Conservation (phyloP, 2,329 filamentous ascomycete species). For the Bipolaris sorokiniana region DNA sequence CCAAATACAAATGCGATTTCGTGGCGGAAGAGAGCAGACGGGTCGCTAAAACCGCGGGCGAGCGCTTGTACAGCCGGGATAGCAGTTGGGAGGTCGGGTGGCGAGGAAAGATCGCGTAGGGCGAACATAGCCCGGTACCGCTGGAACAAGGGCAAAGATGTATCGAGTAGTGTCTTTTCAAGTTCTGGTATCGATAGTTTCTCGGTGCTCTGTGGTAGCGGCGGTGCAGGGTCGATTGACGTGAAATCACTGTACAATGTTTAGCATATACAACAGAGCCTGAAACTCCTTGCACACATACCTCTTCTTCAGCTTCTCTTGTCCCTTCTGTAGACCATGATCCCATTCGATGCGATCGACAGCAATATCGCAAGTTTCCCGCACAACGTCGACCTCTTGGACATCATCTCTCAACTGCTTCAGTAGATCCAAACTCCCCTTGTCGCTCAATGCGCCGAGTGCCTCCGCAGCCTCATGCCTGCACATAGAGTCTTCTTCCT, state of each 20-base stretch:
- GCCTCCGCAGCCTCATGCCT: conserved; percentile 96
- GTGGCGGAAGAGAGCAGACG: conserved; percentile 92
- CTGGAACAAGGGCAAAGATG: conserved; percentile 79
- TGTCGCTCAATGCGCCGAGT: conserved; percentile 82
- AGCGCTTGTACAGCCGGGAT: conserved; percentile 85
- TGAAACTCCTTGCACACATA: conserved; percentile 49
- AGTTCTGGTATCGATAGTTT: conserved; percentile 74
- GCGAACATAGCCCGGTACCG: conserved; percentile 98
- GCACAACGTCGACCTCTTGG: conserved; percentile 79
- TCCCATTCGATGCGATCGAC: conserved; percentile 95
- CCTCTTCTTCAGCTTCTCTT: conserved; percentile 83
- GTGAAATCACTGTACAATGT: conserved; percentile 77
- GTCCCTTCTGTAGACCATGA: conserved; percentile 62
- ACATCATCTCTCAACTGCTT: conserved; percentile 74
- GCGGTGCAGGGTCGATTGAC: conserved; percentile 93
- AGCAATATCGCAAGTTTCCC: conserved; percentile 96
- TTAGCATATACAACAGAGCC: conserved; percentile 16
- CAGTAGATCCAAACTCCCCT: conserved; percentile 74
- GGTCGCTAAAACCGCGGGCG: conserved; percentile 82
- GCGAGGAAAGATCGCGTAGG: conserved; percentile 90
- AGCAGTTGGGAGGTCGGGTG: conserved; percentile 87
- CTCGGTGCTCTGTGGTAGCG: conserved; percentile 71
- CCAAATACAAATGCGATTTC: conserved; percentile 99
- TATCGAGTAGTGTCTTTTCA: conserved; percentile 78
- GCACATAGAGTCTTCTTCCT: conserved; percentile 90